Percentiles rank a stretch among this genome's conserved stretches.
Conservation (phyloP, 371 early-diverging fungal genomes). For the Mucor saturninus region DNA sequence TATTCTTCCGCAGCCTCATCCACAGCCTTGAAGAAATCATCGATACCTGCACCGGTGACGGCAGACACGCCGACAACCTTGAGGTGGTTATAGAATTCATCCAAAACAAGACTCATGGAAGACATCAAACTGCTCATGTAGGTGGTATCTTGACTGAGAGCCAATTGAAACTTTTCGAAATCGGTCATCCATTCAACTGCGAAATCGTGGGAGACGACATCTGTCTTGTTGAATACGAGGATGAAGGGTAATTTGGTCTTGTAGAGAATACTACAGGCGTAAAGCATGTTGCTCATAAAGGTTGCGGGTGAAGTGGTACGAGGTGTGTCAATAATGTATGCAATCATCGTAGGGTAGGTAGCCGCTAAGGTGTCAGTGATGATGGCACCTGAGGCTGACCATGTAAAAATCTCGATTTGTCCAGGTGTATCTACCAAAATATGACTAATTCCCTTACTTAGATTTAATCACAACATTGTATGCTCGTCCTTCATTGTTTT, state of each 20-base stretch:
- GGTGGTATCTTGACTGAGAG: slow-evolving; percentile 72
- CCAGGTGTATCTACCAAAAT: slow-evolving; percentile 99
- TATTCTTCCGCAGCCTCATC: slow-evolving; percentile 88
- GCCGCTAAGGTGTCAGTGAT: slow-evolving; percentile 96
- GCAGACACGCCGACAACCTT: slow-evolving; percentile 91
- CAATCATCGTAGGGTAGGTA: slow-evolving; percentile 90
- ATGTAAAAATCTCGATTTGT: slow-evolving; percentile 99
- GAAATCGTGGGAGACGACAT: slow-evolving; percentile 88
- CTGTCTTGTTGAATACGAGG: slow-evolving; percentile 97
- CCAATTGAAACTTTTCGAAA: slow-evolving; percentile 93
- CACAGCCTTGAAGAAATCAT: slow-evolving; percentile 89
- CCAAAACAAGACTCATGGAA: slow-evolving; percentile 96
- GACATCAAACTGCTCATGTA: slow-evolving; percentile 94
- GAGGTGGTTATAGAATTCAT: slow-evolving; percentile 97
- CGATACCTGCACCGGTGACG: slow-evolving; percentile 94
- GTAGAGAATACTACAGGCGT: slow-evolving; percentile 96
- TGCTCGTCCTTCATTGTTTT: background rate
- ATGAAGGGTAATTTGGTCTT: slow-evolving; percentile 96
- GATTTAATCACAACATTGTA: background rate
- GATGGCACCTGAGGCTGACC: slow-evolving; percentile 98
- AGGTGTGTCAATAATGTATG: slow-evolving; percentile 98
- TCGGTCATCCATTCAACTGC: slow-evolving; percentile 97
- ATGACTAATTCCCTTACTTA: slow-evolving; percentile 51
- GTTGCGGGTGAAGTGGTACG: slow-evolving; percentile 93
- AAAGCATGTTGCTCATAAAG: slow-evolving; percentile 99